These are phyloP conservation scores for Angomonas ambiguus DNA, from an alignment of 208 protist species.

Conservation along the genomic window DNA sequence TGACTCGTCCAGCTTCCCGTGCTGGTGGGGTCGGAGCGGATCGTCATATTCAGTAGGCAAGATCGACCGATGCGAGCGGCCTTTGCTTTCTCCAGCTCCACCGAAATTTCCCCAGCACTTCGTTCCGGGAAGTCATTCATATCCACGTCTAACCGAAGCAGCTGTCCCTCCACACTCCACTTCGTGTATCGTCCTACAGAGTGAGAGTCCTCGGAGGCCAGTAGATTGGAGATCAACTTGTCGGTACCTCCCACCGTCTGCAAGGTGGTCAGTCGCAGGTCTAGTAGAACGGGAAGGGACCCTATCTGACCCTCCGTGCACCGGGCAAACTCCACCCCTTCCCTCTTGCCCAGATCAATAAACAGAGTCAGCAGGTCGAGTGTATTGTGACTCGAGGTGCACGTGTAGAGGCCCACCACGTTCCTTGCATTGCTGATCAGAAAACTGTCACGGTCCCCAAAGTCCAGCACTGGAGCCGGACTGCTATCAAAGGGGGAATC, in stretches of 20 bases:
- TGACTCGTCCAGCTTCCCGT: not conserved
- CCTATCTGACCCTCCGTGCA: not conserved
- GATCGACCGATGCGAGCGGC: not conserved
- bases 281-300: not conserved
- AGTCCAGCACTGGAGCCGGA: not conserved
- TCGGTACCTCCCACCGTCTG: not conserved
- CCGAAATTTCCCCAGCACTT: not conserved
- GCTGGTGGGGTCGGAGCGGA: not conserved
- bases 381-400: not conserved
- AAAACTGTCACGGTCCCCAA: not conserved
- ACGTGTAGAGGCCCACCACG: not conserved
- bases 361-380: conserved; percentile 4
- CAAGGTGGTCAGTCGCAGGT: not conserved
- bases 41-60: not conserved
- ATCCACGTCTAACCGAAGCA: conserved; percentile 1
- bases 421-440: not conserved
- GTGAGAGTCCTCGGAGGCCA: not conserved
- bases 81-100: not conserved
- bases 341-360: not conserved
- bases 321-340: not conserved
- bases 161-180: not conserved
- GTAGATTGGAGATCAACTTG: not conserved
- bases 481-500: not conserved
- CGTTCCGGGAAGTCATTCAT: not conserved
- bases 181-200: not conserved